Base-by-base conservation (phyloP, 2,329 filamentous ascomycete genomes). In the Fusarium miscanthi region DNA sequence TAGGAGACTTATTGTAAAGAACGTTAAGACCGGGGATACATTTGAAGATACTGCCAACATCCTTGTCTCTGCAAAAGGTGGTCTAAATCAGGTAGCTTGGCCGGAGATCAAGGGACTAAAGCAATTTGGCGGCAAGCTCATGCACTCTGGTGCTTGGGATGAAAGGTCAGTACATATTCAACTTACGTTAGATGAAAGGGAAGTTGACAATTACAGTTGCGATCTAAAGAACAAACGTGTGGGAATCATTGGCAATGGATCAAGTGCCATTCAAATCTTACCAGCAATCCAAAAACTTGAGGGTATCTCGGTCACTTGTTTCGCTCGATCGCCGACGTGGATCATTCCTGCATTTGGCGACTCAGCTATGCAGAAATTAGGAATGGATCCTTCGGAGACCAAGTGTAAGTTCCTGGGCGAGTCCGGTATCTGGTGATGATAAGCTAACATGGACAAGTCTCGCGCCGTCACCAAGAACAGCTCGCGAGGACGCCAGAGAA, bases 401-500 rank as follows among this genome's bases (percentile, higher is more conserved):
- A 51, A 35, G 8, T 51, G 30, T 51, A 4, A 51, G 46, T 19
- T 19, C 1, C 10, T 33, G 4, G 5, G 10, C 21, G 19, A 13
- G 5, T 13, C n/a, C 11, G 0, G 2, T 33, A 19, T 14, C 31
- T 25, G 16, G 16, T 4, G 2, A 6, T 23, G 10, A 1, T 4
- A 1, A 8, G 16, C 48, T 51, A 25, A 35, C 17, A 35, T 25
- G 12, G 30, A 14, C 6, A 35, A 49, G 48, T 51, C n/a, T 35
- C 48, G 4, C 30, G 30, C 3, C 48, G 48, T 12, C 48, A 51
- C 3, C 48, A 51, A 35, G 48, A 51, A 19, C 0, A 5, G 12
- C 1, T 51, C 0, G 48, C 48, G 0, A 33, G 48, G 1, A 6
- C 25, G 12, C 48, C 48, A 35, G 8, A 23, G 3, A 4, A 2